A percentile compares a stretch with the other conserved stretches of the same genome.
Evolutionary conservation across 169 alveolate genomes (phyloP).

Genomic region (Perkinsus olseni): DNA sequence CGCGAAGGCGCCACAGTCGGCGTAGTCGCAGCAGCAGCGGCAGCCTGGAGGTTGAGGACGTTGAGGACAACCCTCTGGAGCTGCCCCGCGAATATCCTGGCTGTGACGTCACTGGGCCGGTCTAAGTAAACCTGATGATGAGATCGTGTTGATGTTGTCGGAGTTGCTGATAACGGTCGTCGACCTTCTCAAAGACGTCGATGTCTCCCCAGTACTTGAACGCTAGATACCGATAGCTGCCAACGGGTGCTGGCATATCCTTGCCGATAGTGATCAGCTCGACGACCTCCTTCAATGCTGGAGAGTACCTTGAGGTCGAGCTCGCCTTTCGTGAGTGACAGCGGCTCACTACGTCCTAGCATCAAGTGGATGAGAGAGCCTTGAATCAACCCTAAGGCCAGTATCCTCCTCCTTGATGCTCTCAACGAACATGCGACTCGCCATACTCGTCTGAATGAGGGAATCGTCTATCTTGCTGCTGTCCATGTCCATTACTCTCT

Average conservation of each 20-base stretch:
- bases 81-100: not conserved
- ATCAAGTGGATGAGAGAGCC: not conserved
- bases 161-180: no score
- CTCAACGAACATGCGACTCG: not conserved
- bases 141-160: not conserved
- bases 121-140: not conserved
- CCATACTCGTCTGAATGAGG: not conserved
- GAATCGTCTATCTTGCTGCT: not conserved
- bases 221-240: not conserved
- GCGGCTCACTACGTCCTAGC: not conserved
- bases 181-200: not conserved
- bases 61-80: not conserved
- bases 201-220: conserved; percentile 1
- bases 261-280: not conserved
- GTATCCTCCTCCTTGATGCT: not conserved
- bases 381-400: not conserved
- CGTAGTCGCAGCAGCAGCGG: not conserved
- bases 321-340: not conserved
- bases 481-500: not conserved
- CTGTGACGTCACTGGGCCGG: not conserved
- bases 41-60: not conserved
- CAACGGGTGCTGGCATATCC: not conserved
- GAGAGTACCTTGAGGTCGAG: not conserved
- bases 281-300: not conserved
- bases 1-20: not conserved